A percentile compares a stretch with the other conserved stretches of the same genome.
Conservation (phyloP, 2,329 filamentous ascomycete genomes). For the Paramyrothecium roridum region DNA sequence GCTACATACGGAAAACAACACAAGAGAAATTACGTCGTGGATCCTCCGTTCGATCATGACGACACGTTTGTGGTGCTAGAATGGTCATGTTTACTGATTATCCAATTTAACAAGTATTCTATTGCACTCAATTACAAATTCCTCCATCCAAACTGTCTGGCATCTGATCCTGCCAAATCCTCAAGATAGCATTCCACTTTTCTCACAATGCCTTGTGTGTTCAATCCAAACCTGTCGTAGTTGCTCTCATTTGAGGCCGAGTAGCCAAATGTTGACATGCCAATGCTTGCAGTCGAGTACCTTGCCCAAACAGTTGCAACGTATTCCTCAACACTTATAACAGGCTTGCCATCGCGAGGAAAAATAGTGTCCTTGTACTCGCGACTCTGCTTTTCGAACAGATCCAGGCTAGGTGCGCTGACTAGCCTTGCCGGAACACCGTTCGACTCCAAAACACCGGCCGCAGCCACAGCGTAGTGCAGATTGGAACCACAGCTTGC, state of each 20-base stretch:
- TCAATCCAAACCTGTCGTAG: constrained; percentile 44
- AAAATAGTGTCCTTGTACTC: constrained; percentile 26
- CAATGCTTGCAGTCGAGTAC: constrained; percentile 36
- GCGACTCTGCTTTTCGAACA: constrained; percentile 33
- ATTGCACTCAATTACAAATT: constrained; percentile 7
- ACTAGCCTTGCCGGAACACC: constrained; percentile 30
- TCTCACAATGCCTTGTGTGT: constrained; percentile 34
- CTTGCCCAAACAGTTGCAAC: constrained; percentile 44
- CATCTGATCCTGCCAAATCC: constrained; percentile 14
- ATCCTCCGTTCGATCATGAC: too few relatives aligned
- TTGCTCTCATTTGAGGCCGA: constrained; percentile 41
- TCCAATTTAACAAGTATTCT: too few relatives aligned
- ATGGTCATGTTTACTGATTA: too few relatives aligned
- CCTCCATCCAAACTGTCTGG: constrained; percentile 16
- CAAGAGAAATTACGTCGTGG: too few relatives aligned
- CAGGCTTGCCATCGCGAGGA: constrained; percentile 17
- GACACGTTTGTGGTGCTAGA: too few relatives aligned
- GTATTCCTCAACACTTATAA: constrained; percentile 46
- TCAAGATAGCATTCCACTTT: constrained; percentile 15
- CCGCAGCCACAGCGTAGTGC: constrained; percentile 37
- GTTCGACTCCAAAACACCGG: constrained; percentile 26
- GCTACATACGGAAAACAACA: too few relatives aligned
- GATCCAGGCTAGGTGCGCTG: constrained; percentile 32
- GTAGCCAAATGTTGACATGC: constrained; percentile 43
- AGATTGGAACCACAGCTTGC: constrained; percentile 18